Percentiles rank a stretch among this genome's conserved stretches.
These are phyloP conservation scores for Zoysia japonica DNA, from an alignment of 176 grass and related monocot species.

Conservation along the genomic window DNA sequence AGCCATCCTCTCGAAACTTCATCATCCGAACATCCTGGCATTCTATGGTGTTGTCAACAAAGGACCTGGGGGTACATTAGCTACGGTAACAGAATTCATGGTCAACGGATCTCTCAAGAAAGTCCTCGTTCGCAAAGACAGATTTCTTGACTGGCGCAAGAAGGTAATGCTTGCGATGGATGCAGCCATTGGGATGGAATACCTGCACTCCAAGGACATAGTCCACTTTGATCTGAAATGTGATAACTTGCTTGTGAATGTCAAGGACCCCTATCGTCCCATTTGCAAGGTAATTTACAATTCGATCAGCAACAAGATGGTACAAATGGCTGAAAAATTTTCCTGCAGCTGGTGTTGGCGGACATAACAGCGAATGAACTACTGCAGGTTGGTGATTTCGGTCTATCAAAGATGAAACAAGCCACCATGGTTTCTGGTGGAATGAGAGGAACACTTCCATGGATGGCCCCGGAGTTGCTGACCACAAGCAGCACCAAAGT, in stretches of 20 bases:
- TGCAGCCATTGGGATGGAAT: slow-evolving; percentile 97
- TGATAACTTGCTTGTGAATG: slow-evolving; percentile 94
- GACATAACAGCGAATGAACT: slow-evolving; percentile 30
- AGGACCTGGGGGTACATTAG: slow-evolving; percentile 66
- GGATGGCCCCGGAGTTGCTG: slow-evolving; percentile 91
- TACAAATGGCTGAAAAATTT: not conserved
- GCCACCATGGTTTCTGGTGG: slow-evolving; percentile 86
- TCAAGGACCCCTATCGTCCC: slow-evolving; percentile 77
- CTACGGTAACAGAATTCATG: slow-evolving; percentile 96
- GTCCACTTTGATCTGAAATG: slow-evolving; percentile 98
- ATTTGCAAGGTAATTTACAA: slow-evolving; percentile 79
- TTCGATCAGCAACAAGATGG: slow-evolving; percentile 17
- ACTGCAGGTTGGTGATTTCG: slow-evolving; percentile 87
- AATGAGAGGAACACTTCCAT: slow-evolving; percentile 98
- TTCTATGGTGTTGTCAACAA: slow-evolving; percentile 87
- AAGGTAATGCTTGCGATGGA: slow-evolving; percentile 81
- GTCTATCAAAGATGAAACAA: slow-evolving; percentile 94
- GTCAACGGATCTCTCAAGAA: slow-evolving; percentile 89
- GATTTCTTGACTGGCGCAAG: slow-evolving; percentile 71
- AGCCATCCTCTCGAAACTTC: slow-evolving; percentile 79
- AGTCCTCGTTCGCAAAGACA: slow-evolving; percentile 66
- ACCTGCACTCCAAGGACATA: slow-evolving; percentile 83
- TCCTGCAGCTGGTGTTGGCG: not conserved
- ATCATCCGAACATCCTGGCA: slow-evolving; percentile 89
- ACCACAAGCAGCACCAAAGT: slow-evolving; percentile 67